phyloP scores from a whole-genome alignment of 2,329 filamentous ascomycete species.

The Colletotrichum simmondsii region DNA sequence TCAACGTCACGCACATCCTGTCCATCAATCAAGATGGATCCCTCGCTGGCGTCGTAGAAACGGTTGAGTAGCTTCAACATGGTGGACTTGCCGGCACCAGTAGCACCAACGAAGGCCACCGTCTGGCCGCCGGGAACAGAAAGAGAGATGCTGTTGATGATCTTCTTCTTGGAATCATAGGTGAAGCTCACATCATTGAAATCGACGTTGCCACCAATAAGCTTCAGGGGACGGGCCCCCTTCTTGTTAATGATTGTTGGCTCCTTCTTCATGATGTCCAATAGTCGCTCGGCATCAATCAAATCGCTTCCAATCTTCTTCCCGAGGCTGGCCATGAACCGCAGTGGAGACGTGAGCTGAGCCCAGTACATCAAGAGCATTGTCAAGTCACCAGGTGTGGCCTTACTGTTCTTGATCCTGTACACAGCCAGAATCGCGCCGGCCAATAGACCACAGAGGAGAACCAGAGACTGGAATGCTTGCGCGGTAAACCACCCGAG shows the following conservation, averaged over 20 bases:
- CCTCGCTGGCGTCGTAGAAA: slow-evolving; percentile 66
- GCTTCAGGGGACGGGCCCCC: slow-evolving; percentile 59
- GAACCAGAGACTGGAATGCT: slow-evolving; percentile 58
- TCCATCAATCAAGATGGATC: slow-evolving; percentile 65
- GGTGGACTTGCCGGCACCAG: slow-evolving; percentile 69
- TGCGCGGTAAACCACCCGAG: slow-evolving; percentile 32
- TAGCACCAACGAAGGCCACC: slow-evolving; percentile 69
- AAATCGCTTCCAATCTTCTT: slow-evolving; percentile 67
- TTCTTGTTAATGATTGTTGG: slow-evolving; percentile 65
- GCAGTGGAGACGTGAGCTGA: slow-evolving; percentile 76
- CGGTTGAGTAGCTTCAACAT: slow-evolving; percentile 68
- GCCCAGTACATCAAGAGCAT: slow-evolving; percentile 80
- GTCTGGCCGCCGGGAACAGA: slow-evolving; percentile 62
- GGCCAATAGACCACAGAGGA: slow-evolving; percentile 77
- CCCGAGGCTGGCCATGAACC: slow-evolving; percentile 72
- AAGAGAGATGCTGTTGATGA: slow-evolving; percentile 65
- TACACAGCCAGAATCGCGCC: slow-evolving; percentile 70
- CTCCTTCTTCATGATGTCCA: slow-evolving; percentile 68
- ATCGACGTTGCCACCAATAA: slow-evolving; percentile 63
- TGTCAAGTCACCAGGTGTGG: slow-evolving; percentile 75
- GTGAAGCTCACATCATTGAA: slow-evolving; percentile 68
- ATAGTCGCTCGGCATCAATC: slow-evolving; percentile 66
- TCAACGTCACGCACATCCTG: slow-evolving; percentile 67
- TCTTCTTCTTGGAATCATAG: slow-evolving; percentile 68
- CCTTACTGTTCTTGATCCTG: slow-evolving; percentile 71